A percentile compares a stretch with the other conserved stretches of the same genome.
These are phyloP conservation scores for Leucocoprinus leucothites DNA, from an alignment of 768 basidiomycete species.

Conservation along the genomic window DNA sequence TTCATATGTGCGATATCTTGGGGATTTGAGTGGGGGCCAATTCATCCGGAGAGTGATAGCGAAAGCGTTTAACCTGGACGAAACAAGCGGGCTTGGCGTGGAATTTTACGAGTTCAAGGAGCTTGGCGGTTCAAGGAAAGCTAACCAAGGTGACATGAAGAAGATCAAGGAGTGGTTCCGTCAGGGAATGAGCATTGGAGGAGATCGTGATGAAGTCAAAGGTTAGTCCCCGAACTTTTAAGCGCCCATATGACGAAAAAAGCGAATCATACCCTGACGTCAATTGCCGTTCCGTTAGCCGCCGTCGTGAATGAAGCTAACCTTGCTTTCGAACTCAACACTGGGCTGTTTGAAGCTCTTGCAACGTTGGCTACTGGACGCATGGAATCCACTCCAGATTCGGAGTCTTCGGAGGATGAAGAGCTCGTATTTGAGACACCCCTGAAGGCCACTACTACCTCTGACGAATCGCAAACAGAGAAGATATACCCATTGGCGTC, in stretches of 20 bases:
- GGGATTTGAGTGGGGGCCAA: slow-evolving; percentile 80
- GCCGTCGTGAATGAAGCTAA: slow-evolving; percentile 47
- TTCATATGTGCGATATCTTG: slow-evolving; percentile 80
- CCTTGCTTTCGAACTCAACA: slow-evolving; percentile 46
- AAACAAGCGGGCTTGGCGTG: slow-evolving; percentile 47
- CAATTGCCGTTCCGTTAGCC: slow-evolving; percentile 24
- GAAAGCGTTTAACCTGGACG: slow-evolving; percentile 64
- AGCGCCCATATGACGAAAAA: neutral
- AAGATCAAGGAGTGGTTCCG: slow-evolving; percentile 74
- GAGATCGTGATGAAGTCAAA: slow-evolving; percentile 39
- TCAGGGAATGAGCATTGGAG: slow-evolving; percentile 50
- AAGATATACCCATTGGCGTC: slow-evolving; percentile 29
- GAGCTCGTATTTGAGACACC: neutral
- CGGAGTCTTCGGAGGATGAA: slow-evolving; percentile 5
- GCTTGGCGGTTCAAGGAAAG: slow-evolving; percentile 42
- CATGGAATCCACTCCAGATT: neutral
- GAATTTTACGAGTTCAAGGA: slow-evolving; percentile 70
- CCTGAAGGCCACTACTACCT: too few relatives aligned
- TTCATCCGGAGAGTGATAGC: slow-evolving; percentile 57
- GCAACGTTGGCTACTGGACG: slow-evolving; percentile 16
- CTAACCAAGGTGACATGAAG: slow-evolving; percentile 58
- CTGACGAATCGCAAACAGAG: slow-evolving; percentile 10
- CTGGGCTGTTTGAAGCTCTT: slow-evolving; percentile 40
- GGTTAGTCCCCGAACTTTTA: slow-evolving; percentile 24
- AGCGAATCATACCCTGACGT: too few relatives aligned